Percentiles rank a stretch among this genome's conserved stretches.
Evolutionary conservation across 2,329 filamentous ascomycete species (phyloP).

Genomic region (Sclerotinia trifoliorum): DNA sequence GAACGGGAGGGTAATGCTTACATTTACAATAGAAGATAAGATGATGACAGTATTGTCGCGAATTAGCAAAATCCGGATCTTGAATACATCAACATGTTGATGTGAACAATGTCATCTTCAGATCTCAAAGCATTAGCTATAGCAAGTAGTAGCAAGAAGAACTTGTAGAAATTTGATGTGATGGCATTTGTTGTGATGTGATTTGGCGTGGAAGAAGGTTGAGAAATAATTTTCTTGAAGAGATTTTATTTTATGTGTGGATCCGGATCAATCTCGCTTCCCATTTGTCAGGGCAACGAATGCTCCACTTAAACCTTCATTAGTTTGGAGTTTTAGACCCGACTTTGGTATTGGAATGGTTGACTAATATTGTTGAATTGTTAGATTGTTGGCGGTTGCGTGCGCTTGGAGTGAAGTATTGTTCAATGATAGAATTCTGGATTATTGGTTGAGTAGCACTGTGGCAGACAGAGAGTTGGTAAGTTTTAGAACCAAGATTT

Average conservation of each 20-base stretch:
- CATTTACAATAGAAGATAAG: neutral
- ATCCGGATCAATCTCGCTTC: conserved; percentile 6
- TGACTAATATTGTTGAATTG: neutral
- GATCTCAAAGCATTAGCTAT: neutral
- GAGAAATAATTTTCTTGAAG: neutral
- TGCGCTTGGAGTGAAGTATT: neutral
- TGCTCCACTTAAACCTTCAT: neutral
- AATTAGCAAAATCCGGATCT: no score
- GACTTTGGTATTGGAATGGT: neutral
- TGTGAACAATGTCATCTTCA: neutral
- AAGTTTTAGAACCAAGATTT: neutral
- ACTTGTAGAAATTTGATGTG: neutral
- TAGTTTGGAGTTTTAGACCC: neutral
- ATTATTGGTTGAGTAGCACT: neutral
- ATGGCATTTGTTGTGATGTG: neutral
- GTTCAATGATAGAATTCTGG: neutral
- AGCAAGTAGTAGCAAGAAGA: neutral
- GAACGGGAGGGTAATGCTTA: neutral
- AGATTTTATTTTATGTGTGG: conserved; percentile 20
- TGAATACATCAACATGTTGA: neutral
- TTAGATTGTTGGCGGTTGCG: neutral
- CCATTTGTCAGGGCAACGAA: conserved; percentile 10
- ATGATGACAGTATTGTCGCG: neutral
- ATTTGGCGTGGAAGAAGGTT: neutral
- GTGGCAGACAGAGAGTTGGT: no score